Base-by-base conservation (phyloP, 768 basidiomycete species). In the Leccinum disarticulatum region DNA sequence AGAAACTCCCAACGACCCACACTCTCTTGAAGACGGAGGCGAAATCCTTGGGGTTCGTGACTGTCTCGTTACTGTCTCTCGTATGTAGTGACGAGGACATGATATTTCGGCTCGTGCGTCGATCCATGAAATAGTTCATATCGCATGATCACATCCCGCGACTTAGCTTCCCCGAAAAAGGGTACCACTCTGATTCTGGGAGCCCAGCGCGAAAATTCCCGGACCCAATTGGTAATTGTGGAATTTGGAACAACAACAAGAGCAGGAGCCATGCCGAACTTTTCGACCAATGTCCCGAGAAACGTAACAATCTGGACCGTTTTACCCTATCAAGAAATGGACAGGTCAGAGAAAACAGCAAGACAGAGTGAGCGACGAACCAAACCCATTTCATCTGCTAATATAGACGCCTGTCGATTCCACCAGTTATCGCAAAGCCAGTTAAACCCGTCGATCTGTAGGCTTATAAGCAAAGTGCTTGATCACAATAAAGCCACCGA, bases 341-440 rank as follows among this genome's bases (percentile, higher is more conserved):
- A 13, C 10, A 13, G 22, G 31, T 64, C 27, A 55, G 22, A 33
- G 36, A 9, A 64, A 69, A 4, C 50, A 14, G 19, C 56, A 43
- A 19, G 25, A 28, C 38, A 4, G 10, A 35, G 59, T 25, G 51
- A 41, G 46, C 25, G 28, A 69, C 79, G 54, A 72, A 92, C 93
- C 70, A 95, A 75, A 59, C 95, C 95, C 97, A 99, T 98, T 73
- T 98, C 97, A 70, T 99, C 97, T 3, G 97, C 96, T 22, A 98
- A 82, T 62, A 95, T 95, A 61, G 88, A 93, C 47, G 86, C 84
- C 61, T 93, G 93, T 47, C 79, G 81, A 63, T 83, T 87, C 87
- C 88, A 93, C 94, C 94, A 95, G 62, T 94, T 93, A 64, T 87
- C 84, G 64, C 83, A 87, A 50, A 93, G 78, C 92, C 90, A 93